phyloP scores from a whole-genome alignment of 139 green algal genomes.

The Choricystis sp. region DNA sequence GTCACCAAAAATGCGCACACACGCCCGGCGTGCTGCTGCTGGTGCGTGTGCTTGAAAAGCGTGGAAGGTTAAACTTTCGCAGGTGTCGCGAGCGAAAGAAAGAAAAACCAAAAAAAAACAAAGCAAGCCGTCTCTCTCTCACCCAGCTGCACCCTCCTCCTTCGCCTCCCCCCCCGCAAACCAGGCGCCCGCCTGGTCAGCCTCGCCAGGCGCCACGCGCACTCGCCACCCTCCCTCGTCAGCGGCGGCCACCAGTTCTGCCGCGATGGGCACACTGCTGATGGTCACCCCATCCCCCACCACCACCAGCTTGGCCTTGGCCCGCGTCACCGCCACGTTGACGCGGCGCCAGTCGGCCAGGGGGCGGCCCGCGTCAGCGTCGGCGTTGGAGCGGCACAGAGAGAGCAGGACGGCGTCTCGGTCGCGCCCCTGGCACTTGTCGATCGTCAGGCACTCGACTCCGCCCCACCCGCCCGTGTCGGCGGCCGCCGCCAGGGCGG shows the following conservation, averaged over 20 bases:
- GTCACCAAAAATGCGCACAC: too few species aligned
- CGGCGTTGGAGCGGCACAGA: conserved; percentile 52
- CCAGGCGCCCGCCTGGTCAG: neutral
- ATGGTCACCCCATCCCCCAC: conserved; percentile 43
- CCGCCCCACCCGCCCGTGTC: neutral
- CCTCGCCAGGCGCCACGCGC: conserved; percentile 1
- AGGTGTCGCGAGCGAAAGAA: neutral
- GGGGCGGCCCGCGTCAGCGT: conserved; percentile 22
- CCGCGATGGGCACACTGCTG: conserved; percentile 16
- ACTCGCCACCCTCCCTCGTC: conserved; percentile 7
- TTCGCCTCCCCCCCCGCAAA: neutral
- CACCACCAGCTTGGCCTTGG: conserved; percentile 63
- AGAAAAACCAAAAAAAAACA: neutral
- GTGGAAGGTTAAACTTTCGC: too few species aligned
- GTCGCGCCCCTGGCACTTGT: conserved; percentile 74
- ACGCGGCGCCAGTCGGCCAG: conserved; percentile 72
- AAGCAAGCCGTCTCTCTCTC: neutral
- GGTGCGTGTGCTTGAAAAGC: too few species aligned
- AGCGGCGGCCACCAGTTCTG: conserved; percentile 11
- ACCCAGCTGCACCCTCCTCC: neutral
- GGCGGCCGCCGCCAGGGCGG: conserved; percentile 8
- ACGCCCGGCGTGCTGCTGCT: too few species aligned
- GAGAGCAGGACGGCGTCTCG: conserved; percentile 57
- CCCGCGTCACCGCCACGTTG: conserved; percentile 85
- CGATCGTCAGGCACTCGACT: conserved; percentile 71